Evolutionary conservation across 139 green algal species (phyloP), one percentile per base, ranked within the genome.

Genomic region (Prasinococcaceae sp.): DNA sequence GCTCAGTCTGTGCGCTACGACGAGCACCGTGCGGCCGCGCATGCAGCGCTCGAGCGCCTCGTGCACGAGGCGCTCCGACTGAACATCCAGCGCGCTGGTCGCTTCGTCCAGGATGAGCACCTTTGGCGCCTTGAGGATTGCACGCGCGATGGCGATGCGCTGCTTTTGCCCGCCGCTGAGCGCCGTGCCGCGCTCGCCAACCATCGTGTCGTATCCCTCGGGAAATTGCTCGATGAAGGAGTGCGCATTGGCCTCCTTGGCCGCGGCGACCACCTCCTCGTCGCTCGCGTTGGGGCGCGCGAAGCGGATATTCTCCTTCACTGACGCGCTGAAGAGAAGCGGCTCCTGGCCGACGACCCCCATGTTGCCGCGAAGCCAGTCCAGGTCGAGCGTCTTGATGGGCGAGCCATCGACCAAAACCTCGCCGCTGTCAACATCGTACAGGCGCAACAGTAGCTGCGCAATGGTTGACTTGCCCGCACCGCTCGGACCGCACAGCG

Each of bases 1-100:
- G 42, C 72, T 86, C 16, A 99, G 76, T 3, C 90, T 74, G 69
- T 99, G 90, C 2, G 90, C 90, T 3, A 99, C 80, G 48, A 97
- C 81, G 8, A 99, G 61, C 37, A 72, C 81, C 4, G 90, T 99
- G n/a, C 89, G 75, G 1, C 84, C 61, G 10, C 55, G 36, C 82
- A 94, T 85, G 3, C 92, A 59, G 6, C 10, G 19, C 43, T 85
- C 75, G 30, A 84, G 67, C 24, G 77, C 67, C 29, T 61, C 80
- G 65, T 95, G 83, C 32, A 95, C 83, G 20, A 85, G 54, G 12
- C 65, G 66, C 75, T 92, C 82, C 10, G 36, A 58, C 45, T 60
- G 49, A 6, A 25, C 26, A 20, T 66, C 58, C 24, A 66, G 24
- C 16, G 58, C 58, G 17, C 39, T 55, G 27, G 58, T 66, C 19